A percentile compares a stretch with the other conserved stretches of the same genome.
phyloP scores from a whole-genome alignment of 2,329 filamentous ascomycete species.

The Mycosphaerelloides madeirae region DNA sequence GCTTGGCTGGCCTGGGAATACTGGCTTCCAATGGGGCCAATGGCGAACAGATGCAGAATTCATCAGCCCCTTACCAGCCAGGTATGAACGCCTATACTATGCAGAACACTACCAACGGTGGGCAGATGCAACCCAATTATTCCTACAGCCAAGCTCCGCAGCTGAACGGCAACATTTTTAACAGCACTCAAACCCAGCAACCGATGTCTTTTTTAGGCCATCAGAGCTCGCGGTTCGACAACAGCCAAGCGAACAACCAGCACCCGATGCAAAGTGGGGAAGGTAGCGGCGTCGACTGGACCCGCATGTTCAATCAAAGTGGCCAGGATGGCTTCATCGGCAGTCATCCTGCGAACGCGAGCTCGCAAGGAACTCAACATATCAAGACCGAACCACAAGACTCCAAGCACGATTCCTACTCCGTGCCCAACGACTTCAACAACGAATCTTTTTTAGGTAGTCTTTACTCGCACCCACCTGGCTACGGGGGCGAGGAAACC shows the following conservation, averaged over 20 bases:
- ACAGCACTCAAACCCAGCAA: conserved; percentile 22
- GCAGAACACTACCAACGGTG: conserved; percentile 29
- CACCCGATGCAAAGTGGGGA: conserved; percentile 29
- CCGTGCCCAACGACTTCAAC: conserved; percentile 37
- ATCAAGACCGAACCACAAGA: conserved; percentile 41
- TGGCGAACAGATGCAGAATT: conserved; percentile 25
- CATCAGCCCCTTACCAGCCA: conserved; percentile 27
- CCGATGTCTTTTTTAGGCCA: conserved; percentile 37
- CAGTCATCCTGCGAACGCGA: conserved; percentile 44
- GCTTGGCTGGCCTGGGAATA: conserved; percentile 31
- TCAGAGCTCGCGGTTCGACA: conserved; percentile 35
- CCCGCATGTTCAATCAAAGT: conserved; percentile 41
- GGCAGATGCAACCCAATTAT: conserved; percentile 29
- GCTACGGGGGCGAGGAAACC: conserved; percentile 37
- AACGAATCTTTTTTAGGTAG: conserved; percentile 47
- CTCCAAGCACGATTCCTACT: conserved; percentile 34
- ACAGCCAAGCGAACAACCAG: conserved; percentile 31
- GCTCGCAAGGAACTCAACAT: conserved; percentile 31
- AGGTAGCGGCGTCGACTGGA: conserved; percentile 39
- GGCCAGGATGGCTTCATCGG: conserved; percentile 44
- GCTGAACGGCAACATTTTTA: conserved; percentile 30
- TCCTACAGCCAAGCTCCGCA: conserved; percentile 25
- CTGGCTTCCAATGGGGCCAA: conserved; percentile 26
- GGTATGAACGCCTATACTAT: conserved; percentile 32
- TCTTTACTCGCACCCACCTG: conserved; percentile 43